Evolutionary conservation across 2,329 filamentous ascomycete genomes (phyloP).

Genomic region (Aulographum hederae): DNA sequence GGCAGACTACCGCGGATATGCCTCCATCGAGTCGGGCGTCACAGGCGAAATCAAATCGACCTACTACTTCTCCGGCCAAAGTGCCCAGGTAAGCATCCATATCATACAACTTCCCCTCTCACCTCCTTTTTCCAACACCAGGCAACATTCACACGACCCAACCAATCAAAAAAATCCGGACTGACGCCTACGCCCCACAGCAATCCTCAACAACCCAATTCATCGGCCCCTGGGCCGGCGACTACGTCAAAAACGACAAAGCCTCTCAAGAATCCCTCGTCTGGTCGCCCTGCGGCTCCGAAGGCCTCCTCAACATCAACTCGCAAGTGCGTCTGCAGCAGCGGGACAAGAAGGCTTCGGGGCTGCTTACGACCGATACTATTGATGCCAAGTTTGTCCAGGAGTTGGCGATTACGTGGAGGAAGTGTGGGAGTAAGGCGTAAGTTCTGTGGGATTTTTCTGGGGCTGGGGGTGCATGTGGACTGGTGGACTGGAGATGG

Average conservation of each 20-base stretch:
- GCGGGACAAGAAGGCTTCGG: conserved; percentile 14
- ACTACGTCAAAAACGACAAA: conserved; percentile 20
- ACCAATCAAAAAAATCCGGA: background rate
- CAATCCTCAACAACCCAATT: conserved; percentile 20
- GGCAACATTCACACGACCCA: background rate
- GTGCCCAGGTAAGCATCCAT: conserved; percentile 17
- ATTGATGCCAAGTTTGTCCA: conserved; percentile 28
- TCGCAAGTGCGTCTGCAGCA: conserved; percentile 27
- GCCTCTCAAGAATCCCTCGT: conserved; percentile 27
- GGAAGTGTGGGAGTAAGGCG: no score
- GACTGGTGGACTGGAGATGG: no score
- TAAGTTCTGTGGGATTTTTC: no score
- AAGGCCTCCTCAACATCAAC: conserved; percentile 35
- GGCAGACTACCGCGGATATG: conserved; percentile 34
- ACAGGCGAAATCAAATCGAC: conserved; percentile 31
- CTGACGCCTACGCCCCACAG: conserved; percentile 9
- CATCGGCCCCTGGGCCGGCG: conserved; percentile 17
- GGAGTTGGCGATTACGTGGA: conserved; percentile 24
- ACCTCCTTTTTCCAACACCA: conserved; percentile 2
- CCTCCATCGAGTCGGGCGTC: conserved; percentile 25
- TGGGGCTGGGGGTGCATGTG: no score
- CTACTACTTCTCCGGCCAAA: conserved; percentile 34
- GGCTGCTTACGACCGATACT: conserved; percentile 29
- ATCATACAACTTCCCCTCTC: no score
- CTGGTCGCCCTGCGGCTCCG: conserved; percentile 33